Evolutionary conservation across 495 filamentous ascomycete species (phyloP), one percentile per base, ranked within the genome.

Genomic region (Recurvomyces mirabilis): DNA sequence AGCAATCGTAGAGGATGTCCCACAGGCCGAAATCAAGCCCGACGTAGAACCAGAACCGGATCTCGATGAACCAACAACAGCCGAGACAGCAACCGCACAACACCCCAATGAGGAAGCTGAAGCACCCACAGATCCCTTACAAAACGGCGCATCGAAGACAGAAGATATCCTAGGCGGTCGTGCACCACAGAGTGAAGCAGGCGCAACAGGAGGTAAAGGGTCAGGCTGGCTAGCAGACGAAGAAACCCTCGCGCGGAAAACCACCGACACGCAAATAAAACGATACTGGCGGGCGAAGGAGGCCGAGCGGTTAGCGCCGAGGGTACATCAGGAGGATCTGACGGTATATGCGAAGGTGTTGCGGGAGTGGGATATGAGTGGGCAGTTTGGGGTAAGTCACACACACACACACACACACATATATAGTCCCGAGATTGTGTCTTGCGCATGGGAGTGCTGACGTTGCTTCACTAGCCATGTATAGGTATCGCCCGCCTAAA

Each of bases 381-480:
- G 68, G 48, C 84, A 93, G 60, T 98, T 83, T 63, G 91, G 91
- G 46, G 87, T 93, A 74, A 61, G 83, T 79, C 20, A 11, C 23
- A 34, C 24, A 3, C 14, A 14, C 5, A 4, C 22, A 7, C 9
- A 45, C 14, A 23, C 4, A 19, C 3, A 24, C 11, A 5, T 11
- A 19, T 12, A 15, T 12, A n/a, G 33, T 38, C 25, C 42, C 43
- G 23, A 39, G 4, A 17, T 13, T 23, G 19, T 52, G 12, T 47
- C n/a, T n/a, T n/a, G n/a, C n/a, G n/a, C n/a, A n/a, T n/a, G n/a
- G n/a, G n/a, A n/a, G n/a, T n/a, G n/a, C n/a, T n/a, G n/a, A n/a
- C n/a, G n/a, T n/a, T n/a, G n/a, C n/a, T n/a, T n/a, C n/a, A n/a
- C 58, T 33, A 94, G 84, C 93, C 91, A 1, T 93, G 84, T 57